A percentile compares a stretch with the other conserved stretches of the same genome.
These are phyloP conservation scores for Dryadomyces quercivorus DNA, from an alignment of 2,329 filamentous ascomycete species.

Conservation along the genomic window DNA sequence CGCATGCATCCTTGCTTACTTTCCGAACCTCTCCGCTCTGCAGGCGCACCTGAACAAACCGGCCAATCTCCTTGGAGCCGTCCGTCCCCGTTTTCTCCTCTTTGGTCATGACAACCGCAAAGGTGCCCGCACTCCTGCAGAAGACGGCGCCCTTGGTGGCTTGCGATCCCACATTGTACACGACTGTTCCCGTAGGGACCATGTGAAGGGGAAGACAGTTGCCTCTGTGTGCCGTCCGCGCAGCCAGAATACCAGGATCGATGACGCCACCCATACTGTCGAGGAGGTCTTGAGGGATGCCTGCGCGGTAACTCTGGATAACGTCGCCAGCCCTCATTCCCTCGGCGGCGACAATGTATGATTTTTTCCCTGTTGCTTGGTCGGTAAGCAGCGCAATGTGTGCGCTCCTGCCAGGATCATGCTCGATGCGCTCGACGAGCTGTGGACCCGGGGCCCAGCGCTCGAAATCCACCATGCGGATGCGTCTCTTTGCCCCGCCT, in stretches of 20 bases:
- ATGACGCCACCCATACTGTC: conserved; percentile 85
- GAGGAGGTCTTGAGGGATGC: conserved; percentile 77
- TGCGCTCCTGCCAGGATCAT: conserved; percentile 84
- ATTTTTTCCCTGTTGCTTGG: conserved; percentile 60
- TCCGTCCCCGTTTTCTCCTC: conserved; percentile 43
- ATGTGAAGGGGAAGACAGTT: conserved; percentile 94
- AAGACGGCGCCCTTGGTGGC: conserved; percentile 70
- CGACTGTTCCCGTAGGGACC: conserved; percentile 85
- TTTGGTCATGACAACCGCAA: conserved; percentile 79
- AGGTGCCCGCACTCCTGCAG: conserved; percentile 89
- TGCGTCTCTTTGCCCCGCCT: conserved; percentile 82
- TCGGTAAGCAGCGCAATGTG: conserved; percentile 83
- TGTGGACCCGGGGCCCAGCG: conserved; percentile 71
- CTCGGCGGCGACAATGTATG: conserved; percentile 91
- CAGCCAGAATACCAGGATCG: conserved; percentile 90
- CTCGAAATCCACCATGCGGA: conserved; percentile 82
- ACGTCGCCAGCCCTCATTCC: conserved; percentile 85
- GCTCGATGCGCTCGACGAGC: conserved; percentile 84
- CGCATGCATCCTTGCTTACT: conserved; percentile 85
- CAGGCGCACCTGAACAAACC: conserved; percentile 72
- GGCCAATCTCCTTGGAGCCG: conserved; percentile 45
- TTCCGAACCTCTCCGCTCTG: conserved; percentile 88
- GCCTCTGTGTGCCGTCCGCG: conserved; percentile 84
- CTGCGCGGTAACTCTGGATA: conserved; percentile 81
- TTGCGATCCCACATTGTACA: conserved; percentile 78